phyloP scores from a whole-genome alignment of 1,139 yeast genomes.

The Eremothecium sinecaudum region DNA sequence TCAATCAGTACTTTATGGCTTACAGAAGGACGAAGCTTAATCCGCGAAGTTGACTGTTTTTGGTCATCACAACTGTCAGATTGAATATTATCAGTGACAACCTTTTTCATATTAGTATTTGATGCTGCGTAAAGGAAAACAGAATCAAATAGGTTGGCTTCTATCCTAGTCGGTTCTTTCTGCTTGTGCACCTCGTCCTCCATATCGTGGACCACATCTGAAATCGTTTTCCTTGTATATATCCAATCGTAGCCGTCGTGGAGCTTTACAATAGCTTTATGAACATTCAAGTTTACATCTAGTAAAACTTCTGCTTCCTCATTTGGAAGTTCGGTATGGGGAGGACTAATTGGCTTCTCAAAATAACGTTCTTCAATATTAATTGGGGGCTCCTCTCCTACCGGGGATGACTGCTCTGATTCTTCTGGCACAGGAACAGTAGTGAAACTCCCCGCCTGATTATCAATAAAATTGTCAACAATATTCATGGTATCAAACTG shows the following conservation, averaged over 20 bases:
- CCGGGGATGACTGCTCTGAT: constrained; percentile 1
- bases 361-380: constrained; percentile 1
- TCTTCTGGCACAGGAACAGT: constrained; percentile 4
- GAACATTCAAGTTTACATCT: constrained; percentile 6
- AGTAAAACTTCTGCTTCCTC: not conserved
- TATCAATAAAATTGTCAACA: constrained; percentile 17
- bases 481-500: constrained; percentile 10
- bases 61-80: constrained; percentile 15
- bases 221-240: constrained; percentile 58
- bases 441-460: not conserved
- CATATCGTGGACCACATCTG: constrained; percentile 42
- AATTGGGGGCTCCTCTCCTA: constrained; percentile 3
- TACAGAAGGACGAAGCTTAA: constrained; percentile 57
- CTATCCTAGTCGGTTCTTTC: constrained; percentile 14
- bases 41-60: constrained; percentile 32
- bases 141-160: constrained; percentile 24
- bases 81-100: constrained; percentile 20
- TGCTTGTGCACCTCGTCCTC: constrained; percentile 20
- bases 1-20: constrained; percentile 54
- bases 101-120: constrained; percentile 12
- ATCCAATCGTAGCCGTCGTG: constrained; percentile 94
- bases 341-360: not conserved
- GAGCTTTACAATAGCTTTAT: constrained; percentile 43
- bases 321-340: not conserved
- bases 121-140: constrained; percentile 20